Percentiles rank a stretch among this genome's conserved stretches.
Conservation (phyloP, 805 yeast species). For the Barnettozyma populi region DNA sequence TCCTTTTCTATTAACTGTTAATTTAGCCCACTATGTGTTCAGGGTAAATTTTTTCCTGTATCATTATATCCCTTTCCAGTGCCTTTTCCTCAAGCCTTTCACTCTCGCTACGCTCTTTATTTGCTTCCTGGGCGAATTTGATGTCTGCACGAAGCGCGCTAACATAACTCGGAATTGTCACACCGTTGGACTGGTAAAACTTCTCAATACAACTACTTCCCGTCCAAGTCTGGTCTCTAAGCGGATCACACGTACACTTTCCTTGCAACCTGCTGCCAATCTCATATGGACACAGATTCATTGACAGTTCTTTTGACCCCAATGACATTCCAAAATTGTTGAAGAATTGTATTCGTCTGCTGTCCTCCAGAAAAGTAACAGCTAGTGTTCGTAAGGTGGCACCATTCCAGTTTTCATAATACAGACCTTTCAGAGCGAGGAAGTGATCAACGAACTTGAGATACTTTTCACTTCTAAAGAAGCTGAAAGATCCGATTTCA, state of each 20-base stretch:
- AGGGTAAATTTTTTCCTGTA: neutral
- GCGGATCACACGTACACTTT: slow-evolving; percentile 71
- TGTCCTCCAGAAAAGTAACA: slow-evolving; percentile 64
- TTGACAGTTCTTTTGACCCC: slow-evolving; percentile 1
- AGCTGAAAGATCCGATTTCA: slow-evolving; percentile 70
- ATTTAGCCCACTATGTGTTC: neutral
- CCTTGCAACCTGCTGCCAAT: slow-evolving; percentile 46
- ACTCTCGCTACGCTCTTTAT: slow-evolving; percentile 8
- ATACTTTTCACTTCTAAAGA: slow-evolving; percentile 71
- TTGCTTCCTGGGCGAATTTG: slow-evolving; percentile 4
- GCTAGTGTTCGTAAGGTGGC: slow-evolving; percentile 86
- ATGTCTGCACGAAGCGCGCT: neutral
- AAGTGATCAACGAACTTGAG: slow-evolving; percentile 58
- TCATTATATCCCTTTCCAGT: neutral
- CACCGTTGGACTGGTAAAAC: slow-evolving; percentile 38
- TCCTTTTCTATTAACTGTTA: neutral
- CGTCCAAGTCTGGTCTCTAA: slow-evolving; percentile 66
- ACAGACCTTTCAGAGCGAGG: slow-evolving; percentile 74
- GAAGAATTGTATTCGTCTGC: slow-evolving; percentile 63
- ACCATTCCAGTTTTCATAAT: slow-evolving; percentile 90
- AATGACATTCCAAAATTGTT: slow-evolving; percentile 77
- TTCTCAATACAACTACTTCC: slow-evolving; percentile 53
- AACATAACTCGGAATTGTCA: slow-evolving; percentile 13
- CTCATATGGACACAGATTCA: slow-evolving; percentile 57
- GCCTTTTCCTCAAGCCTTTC: slow-evolving; percentile 7